Evolutionary conservation across 1,139 yeast species (phyloP).

Genomic region (Diutina siamensis): DNA sequence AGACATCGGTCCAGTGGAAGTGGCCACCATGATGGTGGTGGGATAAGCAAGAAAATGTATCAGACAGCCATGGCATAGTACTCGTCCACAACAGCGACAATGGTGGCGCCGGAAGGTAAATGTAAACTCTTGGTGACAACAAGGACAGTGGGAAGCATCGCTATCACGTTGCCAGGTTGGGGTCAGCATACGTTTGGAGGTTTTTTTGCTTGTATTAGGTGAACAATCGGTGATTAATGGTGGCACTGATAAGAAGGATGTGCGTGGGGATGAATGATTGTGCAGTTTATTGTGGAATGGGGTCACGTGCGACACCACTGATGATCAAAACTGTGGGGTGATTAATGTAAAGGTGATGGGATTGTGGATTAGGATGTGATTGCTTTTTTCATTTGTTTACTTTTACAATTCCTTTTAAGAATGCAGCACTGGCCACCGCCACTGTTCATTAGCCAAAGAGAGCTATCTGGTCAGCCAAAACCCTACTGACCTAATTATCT

Average conservation of each 20-base stretch:
- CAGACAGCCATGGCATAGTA: constrained; percentile 64
- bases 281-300: too few relatives aligned
- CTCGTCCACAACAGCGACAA: constrained; percentile 76
- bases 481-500: too few relatives aligned
- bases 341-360: background rate
- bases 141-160: constrained; percentile 44
- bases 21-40: constrained; percentile 26
- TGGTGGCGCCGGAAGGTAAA: constrained; percentile 79
- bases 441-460: too few relatives aligned
- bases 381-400: too few relatives aligned
- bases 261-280: too few relatives aligned
- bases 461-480: too few relatives aligned
- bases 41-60: constrained; percentile 30
- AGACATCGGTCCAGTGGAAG: constrained; percentile 16
- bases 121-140: constrained; percentile 49
- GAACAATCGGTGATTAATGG: background rate
- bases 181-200: background rate
- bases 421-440: too few relatives aligned
- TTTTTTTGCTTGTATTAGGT: too few relatives aligned
- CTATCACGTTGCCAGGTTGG: constrained; percentile 78
- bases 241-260: too few relatives aligned
- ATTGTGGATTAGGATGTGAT: background rate
- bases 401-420: too few relatives aligned
- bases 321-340: background rate
- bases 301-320: too few relatives aligned